phyloP scores from a whole-genome alignment of 2,329 filamentous ascomycete species.

The Fusarium veterinarium region DNA sequence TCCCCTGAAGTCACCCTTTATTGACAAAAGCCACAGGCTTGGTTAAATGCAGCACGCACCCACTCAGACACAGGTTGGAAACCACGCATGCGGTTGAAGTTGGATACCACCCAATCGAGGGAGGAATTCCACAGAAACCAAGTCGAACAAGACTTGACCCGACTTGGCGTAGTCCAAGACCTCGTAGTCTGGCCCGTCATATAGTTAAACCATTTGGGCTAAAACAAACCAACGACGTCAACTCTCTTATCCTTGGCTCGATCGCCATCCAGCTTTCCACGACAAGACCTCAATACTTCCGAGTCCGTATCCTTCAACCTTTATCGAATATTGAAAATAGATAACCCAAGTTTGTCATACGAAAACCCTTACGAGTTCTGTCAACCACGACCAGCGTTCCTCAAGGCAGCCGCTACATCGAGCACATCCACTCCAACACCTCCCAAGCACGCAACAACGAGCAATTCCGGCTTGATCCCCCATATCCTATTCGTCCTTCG shows the following conservation, averaged over 20 bases:
- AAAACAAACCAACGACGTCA: conserved; percentile 42
- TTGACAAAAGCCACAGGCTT: background rate
- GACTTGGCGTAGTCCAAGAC: conserved; percentile 22
- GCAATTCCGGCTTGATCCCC: conserved; percentile 4
- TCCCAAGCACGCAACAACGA: conserved; percentile 10
- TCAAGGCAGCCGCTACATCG: conserved; percentile 7
- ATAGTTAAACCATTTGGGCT: conserved; percentile 23
- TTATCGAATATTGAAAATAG: background rate
- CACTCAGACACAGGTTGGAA: conserved; percentile 6
- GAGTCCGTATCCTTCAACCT: background rate
- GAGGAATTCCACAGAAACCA: conserved; percentile 31
- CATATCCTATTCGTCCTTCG: background rate
- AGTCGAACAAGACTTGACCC: conserved; percentile 33
- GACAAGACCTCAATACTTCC: conserved; percentile 19
- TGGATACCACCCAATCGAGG: conserved; percentile 11
- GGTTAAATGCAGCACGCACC: conserved; percentile 11
- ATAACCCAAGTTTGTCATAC: background rate
- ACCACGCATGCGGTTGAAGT: conserved; percentile 23
- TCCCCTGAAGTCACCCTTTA: conserved; percentile 16
- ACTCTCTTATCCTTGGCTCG: conserved; percentile 28
- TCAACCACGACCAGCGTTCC: conserved; percentile 7
- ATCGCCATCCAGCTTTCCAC: conserved; percentile 8
- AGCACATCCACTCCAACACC: conserved; percentile 30
- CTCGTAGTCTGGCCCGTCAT: conserved; percentile 26
- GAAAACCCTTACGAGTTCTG: background rate